Evolutionary conservation across 2,329 filamentous ascomycete genomes (phyloP), one percentile per base, ranked within the genome.

Genomic region (Metarhizium humberi): DNA sequence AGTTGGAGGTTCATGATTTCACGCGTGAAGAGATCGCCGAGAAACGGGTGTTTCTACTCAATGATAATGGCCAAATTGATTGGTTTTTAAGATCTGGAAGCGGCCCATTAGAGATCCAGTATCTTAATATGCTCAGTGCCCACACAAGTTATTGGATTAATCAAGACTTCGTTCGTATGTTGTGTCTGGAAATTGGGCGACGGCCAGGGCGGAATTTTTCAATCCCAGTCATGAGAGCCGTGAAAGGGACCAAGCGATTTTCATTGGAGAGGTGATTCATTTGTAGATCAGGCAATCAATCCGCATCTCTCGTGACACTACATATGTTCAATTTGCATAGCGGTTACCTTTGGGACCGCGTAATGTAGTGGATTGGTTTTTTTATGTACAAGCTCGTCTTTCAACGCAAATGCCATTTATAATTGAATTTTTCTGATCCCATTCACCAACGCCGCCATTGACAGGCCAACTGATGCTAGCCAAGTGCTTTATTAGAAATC

Each of bases 1-100:
- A 99, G 69, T 79, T 99, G 52, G 92, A 97, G 66, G 92, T 92
- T 0, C 94, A 97, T 66, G 88, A 99, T 68, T 99, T 99, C 67
- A 88, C 88, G 0, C 82, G 90, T 3, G 92, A 97, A 69, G 92
- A 96, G 64, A 82, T 95, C 53, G 92, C 92, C 0, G 94, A 97
- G 73, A 90, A 87, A 67, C 86, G 92, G 62, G 91, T 92, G 60
- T 86, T 85, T 58, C 70, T 96, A 7, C 80, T 99, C 4, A 99
- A 99, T 62, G 94, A 99, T 64, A 97, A 97, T 61, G 92, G 92
- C 0, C 94, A 99, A 71, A 86, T 99, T 45, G 94, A 99, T 68
- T 99, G 84, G 71, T 95, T 87, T 63, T 74, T 99, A 51, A 84
- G 84, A 51, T 91, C 90, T 7, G 88, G 90, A 0, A 87, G 89